These are phyloP conservation scores for Dactylorhiza incarnata DNA, from an alignment of 106 monocot genomes.

Conservation along the genomic window DNA sequence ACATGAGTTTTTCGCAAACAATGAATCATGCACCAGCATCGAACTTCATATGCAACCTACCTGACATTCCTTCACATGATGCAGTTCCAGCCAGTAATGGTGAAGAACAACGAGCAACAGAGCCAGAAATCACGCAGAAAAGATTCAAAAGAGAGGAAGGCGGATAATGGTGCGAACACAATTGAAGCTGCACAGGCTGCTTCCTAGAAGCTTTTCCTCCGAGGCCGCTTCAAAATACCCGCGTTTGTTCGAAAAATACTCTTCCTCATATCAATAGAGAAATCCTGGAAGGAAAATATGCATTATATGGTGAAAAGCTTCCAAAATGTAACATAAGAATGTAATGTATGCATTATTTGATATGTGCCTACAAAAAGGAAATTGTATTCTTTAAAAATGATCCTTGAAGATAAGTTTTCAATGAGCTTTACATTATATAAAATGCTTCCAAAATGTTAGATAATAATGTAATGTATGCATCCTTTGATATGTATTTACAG, in stretches of 20 bases:
- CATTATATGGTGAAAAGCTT: background rate
- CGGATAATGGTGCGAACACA: constrained; percentile 32
- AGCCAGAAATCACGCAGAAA: constrained; percentile 30
- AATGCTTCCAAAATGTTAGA: background rate
- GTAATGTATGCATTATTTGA: background rate
- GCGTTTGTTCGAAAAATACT: background rate
- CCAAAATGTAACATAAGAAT: background rate
- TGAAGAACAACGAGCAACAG: constrained; percentile 50
- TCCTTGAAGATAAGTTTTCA: background rate
- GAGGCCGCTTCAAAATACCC: background rate
- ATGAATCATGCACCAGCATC: too few species aligned
- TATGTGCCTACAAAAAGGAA: background rate
- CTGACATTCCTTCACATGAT: constrained; percentile 3
- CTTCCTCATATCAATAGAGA: background rate
- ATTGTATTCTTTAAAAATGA: background rate
- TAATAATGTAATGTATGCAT: background rate
- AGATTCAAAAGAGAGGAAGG: constrained; percentile 22
- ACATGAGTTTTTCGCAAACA: too few species aligned
- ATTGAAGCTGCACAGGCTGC: constrained; percentile 48
- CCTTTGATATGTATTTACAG: background rate
- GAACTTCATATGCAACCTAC: background rate
- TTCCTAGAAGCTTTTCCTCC: background rate
- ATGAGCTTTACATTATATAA: background rate
- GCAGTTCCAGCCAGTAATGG: constrained; percentile 87
- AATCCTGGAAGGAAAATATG: background rate